Evolutionary conservation across 2,329 filamentous ascomycete species (phyloP).

Genomic region (Ophiocordyceps camponoti-saundersi): DNA sequence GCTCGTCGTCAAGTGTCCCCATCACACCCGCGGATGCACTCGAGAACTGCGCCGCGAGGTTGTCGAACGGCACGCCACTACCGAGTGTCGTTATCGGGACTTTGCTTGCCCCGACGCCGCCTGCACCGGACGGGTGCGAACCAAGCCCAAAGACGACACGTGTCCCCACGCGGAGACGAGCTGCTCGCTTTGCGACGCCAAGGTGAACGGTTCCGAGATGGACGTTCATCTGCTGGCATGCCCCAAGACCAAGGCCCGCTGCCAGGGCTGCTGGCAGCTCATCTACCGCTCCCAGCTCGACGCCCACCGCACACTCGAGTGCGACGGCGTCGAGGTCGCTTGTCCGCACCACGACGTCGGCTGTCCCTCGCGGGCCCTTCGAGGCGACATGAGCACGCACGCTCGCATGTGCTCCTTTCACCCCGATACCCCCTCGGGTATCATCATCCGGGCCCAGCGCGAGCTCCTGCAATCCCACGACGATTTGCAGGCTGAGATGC

Average conservation of each 20-base stretch:
- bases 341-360: conserved; percentile 25
- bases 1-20: conserved; percentile 41
- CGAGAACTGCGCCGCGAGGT: conserved; percentile 32
- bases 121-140: conserved; percentile 33
- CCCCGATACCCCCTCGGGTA: conserved; percentile 28
- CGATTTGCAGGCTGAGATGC: conserved; percentile 17
- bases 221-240: conserved; percentile 23
- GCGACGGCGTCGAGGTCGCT: conserved; percentile 31
- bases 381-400: conserved; percentile 25
- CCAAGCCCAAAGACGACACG: conserved; percentile 30
- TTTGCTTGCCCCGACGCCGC: conserved; percentile 36
- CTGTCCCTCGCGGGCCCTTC: conserved; percentile 16
- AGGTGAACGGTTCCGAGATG: conserved; percentile 26
- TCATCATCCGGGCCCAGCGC: conserved; percentile 30
- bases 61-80: conserved; percentile 36
- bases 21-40: conserved; percentile 30
- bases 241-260: conserved; percentile 27
- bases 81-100: conserved; percentile 37
- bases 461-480: conserved; percentile 26
- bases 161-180: conserved; percentile 35
- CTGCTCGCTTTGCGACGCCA: conserved; percentile 37
- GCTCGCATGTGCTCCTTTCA: conserved; percentile 32
- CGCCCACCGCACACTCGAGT: conserved; percentile 28
- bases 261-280: conserved; percentile 28
- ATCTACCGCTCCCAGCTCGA: conserved; percentile 27